phyloP scores from a whole-genome alignment of 805 yeast species.

The Suhomyces pyralidae region DNA sequence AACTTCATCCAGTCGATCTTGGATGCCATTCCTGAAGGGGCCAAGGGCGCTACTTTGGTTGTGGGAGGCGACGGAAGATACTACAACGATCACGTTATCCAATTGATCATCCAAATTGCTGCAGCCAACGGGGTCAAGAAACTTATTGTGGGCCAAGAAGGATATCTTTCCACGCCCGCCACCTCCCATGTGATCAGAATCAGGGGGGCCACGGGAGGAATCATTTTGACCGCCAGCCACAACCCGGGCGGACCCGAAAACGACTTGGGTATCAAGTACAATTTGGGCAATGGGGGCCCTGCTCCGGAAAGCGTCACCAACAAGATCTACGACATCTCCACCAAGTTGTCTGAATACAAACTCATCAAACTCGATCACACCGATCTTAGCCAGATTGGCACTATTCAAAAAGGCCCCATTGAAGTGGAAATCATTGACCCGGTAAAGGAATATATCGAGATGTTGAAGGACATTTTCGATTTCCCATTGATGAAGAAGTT shows the following conservation, averaged over 20 bases:
- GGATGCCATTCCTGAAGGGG: slow-evolving; percentile 88
- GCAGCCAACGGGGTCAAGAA: slow-evolving; percentile 90
- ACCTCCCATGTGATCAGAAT: slow-evolving; percentile 90
- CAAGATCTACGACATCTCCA: slow-evolving; percentile 72
- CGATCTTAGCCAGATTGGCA: slow-evolving; percentile 61
- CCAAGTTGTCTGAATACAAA: slow-evolving; percentile 57
- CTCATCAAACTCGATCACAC: slow-evolving; percentile 60
- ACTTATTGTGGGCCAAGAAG: slow-evolving; percentile 82
- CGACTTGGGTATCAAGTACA: slow-evolving; percentile 94
- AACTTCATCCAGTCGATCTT: slow-evolving; percentile 88
- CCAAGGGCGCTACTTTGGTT: slow-evolving; percentile 68
- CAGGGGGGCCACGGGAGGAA: slow-evolving; percentile 81
- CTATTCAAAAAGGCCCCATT: slow-evolving; percentile 48
- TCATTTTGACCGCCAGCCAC: slow-evolving; percentile 93
- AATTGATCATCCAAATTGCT: slow-evolving; percentile 75
- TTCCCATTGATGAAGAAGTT: slow-evolving; percentile 75
- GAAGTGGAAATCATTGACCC: slow-evolving; percentile 82
- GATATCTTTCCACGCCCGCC: slow-evolving; percentile 92
- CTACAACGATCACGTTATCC: slow-evolving; percentile 79
- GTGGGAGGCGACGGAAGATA: slow-evolving; percentile 97
- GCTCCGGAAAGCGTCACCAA: slow-evolving; percentile 95
- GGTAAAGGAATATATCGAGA: slow-evolving; percentile 69
- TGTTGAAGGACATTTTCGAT: slow-evolving; percentile 85
- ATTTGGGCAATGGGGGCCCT: slow-evolving; percentile 94
- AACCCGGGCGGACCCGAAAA: slow-evolving; percentile 95